Evolutionary conservation across 2,329 filamentous ascomycete species (phyloP), one percentile per base, ranked within the genome.

Genomic region (Aspergillus sp.): DNA sequence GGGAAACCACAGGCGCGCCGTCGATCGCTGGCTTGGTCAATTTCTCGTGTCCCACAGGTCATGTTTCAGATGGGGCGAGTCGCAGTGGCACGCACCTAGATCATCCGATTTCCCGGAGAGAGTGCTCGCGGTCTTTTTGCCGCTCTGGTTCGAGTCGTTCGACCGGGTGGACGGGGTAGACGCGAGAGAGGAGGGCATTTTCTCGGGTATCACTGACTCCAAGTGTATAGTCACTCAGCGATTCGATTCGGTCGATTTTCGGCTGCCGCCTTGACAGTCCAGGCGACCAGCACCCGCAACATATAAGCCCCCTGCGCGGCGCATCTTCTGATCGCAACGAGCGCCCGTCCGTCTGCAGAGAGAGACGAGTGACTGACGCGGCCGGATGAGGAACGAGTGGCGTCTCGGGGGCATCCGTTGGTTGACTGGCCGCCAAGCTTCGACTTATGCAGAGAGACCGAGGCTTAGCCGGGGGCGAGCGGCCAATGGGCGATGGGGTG

Each of bases 21-120:
- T 45, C 55, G 5, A 43, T 13, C 5, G 43, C 51, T 57, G 19
- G 19, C n/a, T 19, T 3, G 11, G 53, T 60, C 54, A 41, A 41
- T 41, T 41, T 41, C 34, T 41, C 34, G 15, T 13, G 11, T 41
- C 34, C 34, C 34, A 41, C 34, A 63, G 46, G 46, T 25, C 22
- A 28, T 43, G 25, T 25, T 54, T 46, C 34, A 17, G 17, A 3
- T 11, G 19, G 22, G 17, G 25, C 13, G 53, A 38, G 28, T 25
- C 34, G 34, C 11, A 28, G 25, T 11, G 17, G 38, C 59, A 85
- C 91, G 71, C 82, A 96, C 93, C 86, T 65, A 93, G 93, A 77
- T 97, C 93, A 76, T 97, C 92, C 38, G 92, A 90, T 82, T 95
- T 96, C 75, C 84, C 89, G 68, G 91, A 88, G 69, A 92, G 56